Conservation (phyloP, 441 rosid genomes). For the Lepidium campestre region DNA sequence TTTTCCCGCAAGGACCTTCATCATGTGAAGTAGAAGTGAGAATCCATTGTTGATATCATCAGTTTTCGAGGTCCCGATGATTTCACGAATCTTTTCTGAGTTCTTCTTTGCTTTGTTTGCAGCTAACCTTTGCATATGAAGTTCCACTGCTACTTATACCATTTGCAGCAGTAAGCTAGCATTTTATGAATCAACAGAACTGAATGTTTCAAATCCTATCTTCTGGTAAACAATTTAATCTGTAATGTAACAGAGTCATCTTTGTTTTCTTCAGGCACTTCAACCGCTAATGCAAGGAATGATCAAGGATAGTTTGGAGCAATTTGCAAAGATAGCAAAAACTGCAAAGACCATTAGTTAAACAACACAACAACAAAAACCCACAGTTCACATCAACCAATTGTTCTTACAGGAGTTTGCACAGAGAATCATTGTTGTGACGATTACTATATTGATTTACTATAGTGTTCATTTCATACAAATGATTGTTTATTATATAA, state of each 20-base stretch:
- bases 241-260: background rate
- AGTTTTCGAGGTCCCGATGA: background rate
- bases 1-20: constrained; percentile 72
- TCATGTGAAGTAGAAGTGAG: constrained; percentile 83
- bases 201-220: background rate
- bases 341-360: constrained; percentile 26
- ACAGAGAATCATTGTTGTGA: constrained; percentile 20
- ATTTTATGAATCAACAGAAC: background rate
- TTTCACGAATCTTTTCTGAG: background rate
- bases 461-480: background rate
- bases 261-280: constrained; percentile 52
- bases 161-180: constrained; percentile 64
- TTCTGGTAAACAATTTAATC: background rate
- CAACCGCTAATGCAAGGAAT: constrained; percentile 72
- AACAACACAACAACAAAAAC: constrained; percentile 9
- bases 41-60: background rate
- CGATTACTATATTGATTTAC: background rate
- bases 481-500: background rate
- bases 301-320: constrained; percentile 56
- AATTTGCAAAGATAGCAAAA: constrained; percentile 58
- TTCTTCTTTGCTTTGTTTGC: constrained; percentile 27
- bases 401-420: constrained; percentile 8
- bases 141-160: constrained; percentile 76
- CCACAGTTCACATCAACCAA: background rate
- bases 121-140: constrained; percentile 91